Conservation (phyloP, 2,329 filamentous ascomycete genomes). For the Fusarium tuaranense region DNA sequence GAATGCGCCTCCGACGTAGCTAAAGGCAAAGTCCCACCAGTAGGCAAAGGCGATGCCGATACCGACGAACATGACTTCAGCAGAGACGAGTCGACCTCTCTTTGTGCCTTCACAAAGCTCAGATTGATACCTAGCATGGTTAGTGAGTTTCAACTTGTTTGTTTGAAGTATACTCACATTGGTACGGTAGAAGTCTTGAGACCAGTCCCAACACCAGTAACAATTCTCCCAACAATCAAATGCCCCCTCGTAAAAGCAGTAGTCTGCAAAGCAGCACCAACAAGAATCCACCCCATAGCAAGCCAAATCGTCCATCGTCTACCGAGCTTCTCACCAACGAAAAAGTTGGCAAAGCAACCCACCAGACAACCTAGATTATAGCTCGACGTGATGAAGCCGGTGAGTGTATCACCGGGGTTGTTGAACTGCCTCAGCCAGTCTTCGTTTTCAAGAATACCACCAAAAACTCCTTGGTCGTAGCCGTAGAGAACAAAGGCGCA, state of each 20-base stretch:
- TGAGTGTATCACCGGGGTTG: slow-evolving; percentile 38
- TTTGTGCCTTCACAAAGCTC: slow-evolving; percentile 60
- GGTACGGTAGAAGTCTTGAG: slow-evolving; percentile 55
- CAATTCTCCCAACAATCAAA: slow-evolving; percentile 60
- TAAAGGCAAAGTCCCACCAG: slow-evolving; percentile 54
- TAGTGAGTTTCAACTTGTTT: not conserved
- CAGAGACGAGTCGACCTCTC: slow-evolving; percentile 63
- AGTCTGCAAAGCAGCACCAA: slow-evolving; percentile 70
- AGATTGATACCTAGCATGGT: slow-evolving; percentile 39
- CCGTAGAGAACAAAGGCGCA: slow-evolving; percentile 48
- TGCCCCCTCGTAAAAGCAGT: slow-evolving; percentile 56
- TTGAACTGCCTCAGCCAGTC: slow-evolving; percentile 53
- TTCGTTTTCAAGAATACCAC: slow-evolving; percentile 57
- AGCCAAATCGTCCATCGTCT: slow-evolving; percentile 64
- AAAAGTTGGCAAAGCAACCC: slow-evolving; percentile 55
- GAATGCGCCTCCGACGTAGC: slow-evolving; percentile 40
- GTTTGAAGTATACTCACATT: not conserved
- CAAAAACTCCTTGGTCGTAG: slow-evolving; percentile 62
- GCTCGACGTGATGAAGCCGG: slow-evolving; percentile 44
- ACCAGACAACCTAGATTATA: slow-evolving; percentile 57
- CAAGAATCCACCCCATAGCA: slow-evolving; percentile 66
- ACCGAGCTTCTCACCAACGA: slow-evolving; percentile 63
- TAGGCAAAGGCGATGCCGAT: slow-evolving; percentile 53
- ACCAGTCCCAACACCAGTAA: slow-evolving; percentile 62
- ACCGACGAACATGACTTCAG: slow-evolving; percentile 55